Conservation (phyloP, 2,329 filamentous ascomycete genomes). For the Xylogone sp. region DNA sequence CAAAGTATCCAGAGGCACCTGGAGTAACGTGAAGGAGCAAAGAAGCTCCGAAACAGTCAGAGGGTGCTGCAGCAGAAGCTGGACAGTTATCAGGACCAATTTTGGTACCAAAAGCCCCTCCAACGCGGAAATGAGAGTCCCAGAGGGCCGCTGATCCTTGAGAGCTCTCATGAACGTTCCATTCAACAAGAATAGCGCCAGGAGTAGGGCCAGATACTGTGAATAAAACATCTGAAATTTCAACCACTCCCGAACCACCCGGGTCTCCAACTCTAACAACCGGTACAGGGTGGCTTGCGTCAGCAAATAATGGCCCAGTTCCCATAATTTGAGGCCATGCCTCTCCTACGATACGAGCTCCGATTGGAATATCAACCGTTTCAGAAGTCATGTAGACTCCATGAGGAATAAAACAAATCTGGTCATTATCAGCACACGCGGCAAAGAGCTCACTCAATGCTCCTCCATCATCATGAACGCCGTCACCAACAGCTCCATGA, state of each 20-base stretch:
- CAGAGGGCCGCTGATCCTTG: conserved; percentile 33
- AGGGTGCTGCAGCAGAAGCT: conserved; percentile 19
- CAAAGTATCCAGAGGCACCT: conserved; percentile 31
- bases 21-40: conserved; percentile 28
- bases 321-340: conserved; percentile 34
- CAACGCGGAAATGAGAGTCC: conserved; percentile 29
- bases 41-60: conserved; percentile 26
- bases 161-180: conserved; percentile 55
- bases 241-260: conserved; percentile 53
- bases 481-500: too few relatives aligned
- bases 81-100: conserved; percentile 37
- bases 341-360: conserved; percentile 32
- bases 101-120: conserved; percentile 45
- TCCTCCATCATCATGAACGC: conserved; percentile 56
- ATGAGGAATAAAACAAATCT: conserved; percentile 50
- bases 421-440: too few relatives aligned
- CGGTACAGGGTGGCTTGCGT: conserved; percentile 36
- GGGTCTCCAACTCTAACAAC: conserved; percentile 46
- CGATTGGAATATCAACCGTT: conserved; percentile 40
- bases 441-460: conserved; percentile 66
- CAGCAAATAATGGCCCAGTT: conserved; percentile 38
- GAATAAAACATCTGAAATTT: conserved; percentile 60
- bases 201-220: conserved; percentile 44
- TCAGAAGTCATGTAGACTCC: conserved; percentile 47
- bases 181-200: conserved; percentile 60